Conservation (phyloP, 108 stramenopile species). For the Pseudonitzschia delicatissima region DNA sequence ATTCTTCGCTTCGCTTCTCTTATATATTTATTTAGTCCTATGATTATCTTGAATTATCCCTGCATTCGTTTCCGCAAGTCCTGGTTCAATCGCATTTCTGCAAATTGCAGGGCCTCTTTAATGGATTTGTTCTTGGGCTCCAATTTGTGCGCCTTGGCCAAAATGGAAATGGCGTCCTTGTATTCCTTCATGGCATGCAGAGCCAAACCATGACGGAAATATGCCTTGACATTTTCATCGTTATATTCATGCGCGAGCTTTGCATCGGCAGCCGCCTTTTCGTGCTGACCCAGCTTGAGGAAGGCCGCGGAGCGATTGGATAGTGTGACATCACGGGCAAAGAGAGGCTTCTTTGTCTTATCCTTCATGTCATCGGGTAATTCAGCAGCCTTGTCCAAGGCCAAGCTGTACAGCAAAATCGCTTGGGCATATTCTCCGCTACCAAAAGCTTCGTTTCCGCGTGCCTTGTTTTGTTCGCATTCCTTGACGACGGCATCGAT, state of each 20-base stretch:
- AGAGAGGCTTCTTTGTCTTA: constrained; percentile 39
- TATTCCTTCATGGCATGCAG: constrained; percentile 87
- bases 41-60: constrained; percentile 3
- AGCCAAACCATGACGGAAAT: constrained; percentile 84
- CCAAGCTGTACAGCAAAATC: constrained; percentile 78
- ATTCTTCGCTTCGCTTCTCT: no score
- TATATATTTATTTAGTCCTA: no score
- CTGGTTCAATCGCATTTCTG: constrained; percentile 85
- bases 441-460: constrained; percentile 86
- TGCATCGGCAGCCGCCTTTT: constrained; percentile 84
- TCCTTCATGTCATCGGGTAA: constrained; percentile 53
- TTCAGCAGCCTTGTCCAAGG: constrained; percentile 80
- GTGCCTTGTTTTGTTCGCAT: constrained; percentile 75
- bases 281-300: constrained; percentile 89
- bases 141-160: constrained; percentile 75
- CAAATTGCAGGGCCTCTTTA: constrained; percentile 88
- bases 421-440: constrained; percentile 90
- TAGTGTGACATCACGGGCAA: constrained; percentile 66
- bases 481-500: constrained; percentile 65
- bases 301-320: constrained; percentile 88
- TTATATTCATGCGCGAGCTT: constrained; percentile 52
- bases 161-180: constrained; percentile 65
- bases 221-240: constrained; percentile 80
- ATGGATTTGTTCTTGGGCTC: constrained; percentile 93
- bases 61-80: constrained; percentile 79